Evolutionary conservation across 371 early-diverging fungal genomes (phyloP), one percentile per base, ranked within the genome.

Genomic region (Spraguea lophii): DNA sequence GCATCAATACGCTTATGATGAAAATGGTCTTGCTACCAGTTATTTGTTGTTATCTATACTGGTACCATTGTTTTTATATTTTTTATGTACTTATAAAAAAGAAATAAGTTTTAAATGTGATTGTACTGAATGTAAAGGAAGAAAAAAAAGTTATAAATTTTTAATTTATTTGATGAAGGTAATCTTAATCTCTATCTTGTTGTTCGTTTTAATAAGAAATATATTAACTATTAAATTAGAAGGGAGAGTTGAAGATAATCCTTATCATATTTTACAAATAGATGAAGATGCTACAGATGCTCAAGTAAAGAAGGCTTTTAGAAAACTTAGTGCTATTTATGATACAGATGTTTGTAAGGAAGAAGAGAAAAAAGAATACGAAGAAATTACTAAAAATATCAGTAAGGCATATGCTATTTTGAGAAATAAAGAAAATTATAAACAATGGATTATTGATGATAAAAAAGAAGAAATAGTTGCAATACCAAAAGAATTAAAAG

Each of bases 1-100:
- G 12, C 60, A 62, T 43, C 32, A 56, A n/a, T 60, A 66, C 35
- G 34, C 58, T 37, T 66, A 61, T 43, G 67, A 66, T 37, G 58
- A 63, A n/a, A 49, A 52, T 22, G 67, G 67, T 0, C 49, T 67
- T n/a, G 47, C 61, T 13, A 44, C 55, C n/a, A 60, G 61, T 32
- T 67, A 61, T 35, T 23, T 67, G 12, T 13, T 57, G 4, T 42
- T 67, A 23, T 56, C 58, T 15, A 41, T 61, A 22, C 30, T 60
- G 4, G 12, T 60, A 4, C 63, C 63, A 10, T 20, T 60, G 9
- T 27, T 51, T 10, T 7, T 60, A 12, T 57, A 50, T 24, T 20
- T 48, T 22, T 38, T 41, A 1, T 58, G 47, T 45, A 24, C 3
- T n/a, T 16, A 45, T 17, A 15, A 45, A 17, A 3, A 4, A 1